Evolutionary conservation across 2,329 filamentous ascomycete genomes (phyloP).

Genomic region (Paraphoma sp.): DNA sequence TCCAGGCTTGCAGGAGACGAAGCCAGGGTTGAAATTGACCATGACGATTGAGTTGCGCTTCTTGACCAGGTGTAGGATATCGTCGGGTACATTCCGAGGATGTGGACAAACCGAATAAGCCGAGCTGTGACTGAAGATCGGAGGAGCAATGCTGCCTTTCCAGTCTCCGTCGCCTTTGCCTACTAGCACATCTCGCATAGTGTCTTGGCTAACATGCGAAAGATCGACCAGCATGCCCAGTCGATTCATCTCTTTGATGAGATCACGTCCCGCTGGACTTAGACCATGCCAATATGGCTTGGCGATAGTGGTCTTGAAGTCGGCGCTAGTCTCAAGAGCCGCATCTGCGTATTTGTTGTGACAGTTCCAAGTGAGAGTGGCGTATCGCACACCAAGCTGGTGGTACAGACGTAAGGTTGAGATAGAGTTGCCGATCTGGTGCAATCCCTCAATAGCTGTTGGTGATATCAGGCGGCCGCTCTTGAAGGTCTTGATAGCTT

Average conservation of each 20-base stretch:
- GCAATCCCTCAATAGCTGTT: constrained; percentile 67
- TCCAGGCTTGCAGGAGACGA: constrained; percentile 75
- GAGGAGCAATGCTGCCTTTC: constrained; percentile 76
- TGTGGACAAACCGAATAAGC: constrained; percentile 83
- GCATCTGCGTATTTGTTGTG: constrained; percentile 90
- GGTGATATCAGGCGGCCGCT: constrained; percentile 45
- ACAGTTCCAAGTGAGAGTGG: constrained; percentile 91
- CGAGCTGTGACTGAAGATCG: constrained; percentile 90
- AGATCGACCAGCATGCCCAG: constrained; percentile 94
- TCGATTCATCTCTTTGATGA: constrained; percentile 91
- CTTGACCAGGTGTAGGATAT: constrained; percentile 79
- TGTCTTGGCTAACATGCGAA: constrained; percentile 78
- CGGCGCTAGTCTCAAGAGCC: constrained; percentile 66
- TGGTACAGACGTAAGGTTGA: constrained; percentile 78
- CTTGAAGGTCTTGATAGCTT: constrained; percentile 63
- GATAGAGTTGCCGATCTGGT: constrained; percentile 88
- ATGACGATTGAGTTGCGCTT: constrained; percentile 78
- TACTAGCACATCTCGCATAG: constrained; percentile 82
- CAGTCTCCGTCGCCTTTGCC: constrained; percentile 60
- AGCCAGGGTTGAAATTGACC: constrained; percentile 87
- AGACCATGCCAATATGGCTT: constrained; percentile 74
- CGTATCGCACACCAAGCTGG: constrained; percentile 81
- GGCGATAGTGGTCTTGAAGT: constrained; percentile 47
- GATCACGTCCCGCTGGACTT: constrained; percentile 69
- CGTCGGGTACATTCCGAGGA: constrained; percentile 87